A percentile compares a stretch with the other conserved stretches of the same genome.
Conservation (phyloP, 2,329 filamentous ascomycete species). For the Epichloe coenophiala region DNA sequence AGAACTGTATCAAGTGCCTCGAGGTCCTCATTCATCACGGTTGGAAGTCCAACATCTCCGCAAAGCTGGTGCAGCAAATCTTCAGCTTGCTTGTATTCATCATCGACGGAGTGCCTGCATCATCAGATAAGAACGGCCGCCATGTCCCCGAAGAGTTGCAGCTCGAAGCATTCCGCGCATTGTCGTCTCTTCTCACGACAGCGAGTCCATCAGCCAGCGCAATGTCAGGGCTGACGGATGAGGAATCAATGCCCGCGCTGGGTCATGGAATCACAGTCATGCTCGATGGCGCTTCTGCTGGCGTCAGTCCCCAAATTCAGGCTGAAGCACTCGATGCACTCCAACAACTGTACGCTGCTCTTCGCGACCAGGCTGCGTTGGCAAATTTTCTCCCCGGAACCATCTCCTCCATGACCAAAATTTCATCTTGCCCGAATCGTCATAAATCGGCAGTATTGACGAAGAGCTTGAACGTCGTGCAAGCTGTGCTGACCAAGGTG, state of each 20-base stretch:
- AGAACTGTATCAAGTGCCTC: conserved; percentile 64
- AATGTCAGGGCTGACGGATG: conserved; percentile 36
- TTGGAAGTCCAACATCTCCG: conserved; percentile 61
- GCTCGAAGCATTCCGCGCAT: conserved; percentile 54
- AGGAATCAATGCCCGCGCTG: conserved; percentile 58
- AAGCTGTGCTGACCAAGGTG: conserved; percentile 37
- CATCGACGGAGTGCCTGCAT: conserved; percentile 55
- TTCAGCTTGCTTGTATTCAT: conserved; percentile 75
- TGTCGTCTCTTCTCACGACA: conserved; percentile 51
- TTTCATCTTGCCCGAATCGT: conserved; percentile 54
- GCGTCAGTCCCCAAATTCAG: conserved; percentile 54
- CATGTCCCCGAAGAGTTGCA: conserved; percentile 59
- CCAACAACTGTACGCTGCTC: conserved; percentile 43
- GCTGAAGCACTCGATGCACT: conserved; percentile 55
- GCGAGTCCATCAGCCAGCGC: conserved; percentile 36
- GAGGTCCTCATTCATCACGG: conserved; percentile 60
- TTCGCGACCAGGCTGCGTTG: conserved; percentile 61
- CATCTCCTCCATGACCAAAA: conserved; percentile 65
- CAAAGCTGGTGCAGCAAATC: conserved; percentile 67
- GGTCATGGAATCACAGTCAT: conserved; percentile 74
- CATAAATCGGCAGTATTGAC: conserved; percentile 47
- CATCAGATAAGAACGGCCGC: conserved; percentile 24
- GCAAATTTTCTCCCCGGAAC: conserved; percentile 76
- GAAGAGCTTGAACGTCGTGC: conserved; percentile 45
- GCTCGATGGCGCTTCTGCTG: conserved; percentile 57